These are phyloP conservation scores for Eragrostis tef DNA, from an alignment of 202 grass and related monocot genomes.

Conservation along the genomic window DNA sequence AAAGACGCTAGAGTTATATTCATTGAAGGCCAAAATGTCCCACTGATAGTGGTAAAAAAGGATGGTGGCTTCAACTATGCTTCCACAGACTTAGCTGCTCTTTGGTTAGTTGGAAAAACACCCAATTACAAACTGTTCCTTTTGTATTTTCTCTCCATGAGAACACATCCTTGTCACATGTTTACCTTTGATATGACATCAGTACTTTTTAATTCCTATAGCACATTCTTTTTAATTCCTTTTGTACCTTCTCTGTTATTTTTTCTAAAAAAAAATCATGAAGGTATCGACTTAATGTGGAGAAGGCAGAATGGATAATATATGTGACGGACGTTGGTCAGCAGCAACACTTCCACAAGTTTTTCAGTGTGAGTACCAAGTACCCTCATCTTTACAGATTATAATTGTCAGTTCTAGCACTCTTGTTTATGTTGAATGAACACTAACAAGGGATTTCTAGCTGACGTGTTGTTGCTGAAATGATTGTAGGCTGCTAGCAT, in stretches of 20 bases:
- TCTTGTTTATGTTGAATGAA: no score
- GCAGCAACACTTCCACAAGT: constrained; percentile 91
- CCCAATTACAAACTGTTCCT: no score
- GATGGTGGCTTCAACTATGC: constrained; percentile 95
- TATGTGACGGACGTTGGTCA: constrained; percentile 96
- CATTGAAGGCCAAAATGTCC: constrained; percentile 72
- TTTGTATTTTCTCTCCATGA: no score
- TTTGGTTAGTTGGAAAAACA: constrained; percentile 62
- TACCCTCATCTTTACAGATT: no score
- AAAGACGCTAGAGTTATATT: constrained; percentile 81
- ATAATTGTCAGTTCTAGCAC: no score
- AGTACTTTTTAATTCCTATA: constrained; percentile 10
- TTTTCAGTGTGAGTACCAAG: constrained; percentile 68
- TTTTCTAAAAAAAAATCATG: neutral
- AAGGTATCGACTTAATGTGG: constrained; percentile 80
- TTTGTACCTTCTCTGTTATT: no score
- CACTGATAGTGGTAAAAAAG: constrained; percentile 88
- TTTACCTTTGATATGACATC: no score
- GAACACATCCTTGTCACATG: no score
- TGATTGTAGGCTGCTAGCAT: constrained; percentile 75
- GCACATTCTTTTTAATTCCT: no score
- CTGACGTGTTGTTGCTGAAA: neutral
- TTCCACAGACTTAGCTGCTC: constrained; percentile 86
- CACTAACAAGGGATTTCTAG: no score
- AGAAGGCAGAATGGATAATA: constrained; percentile 94